phyloP scores from a whole-genome alignment of 2,329 filamentous ascomycete species.

The Neoascochyta sp. region DNA sequence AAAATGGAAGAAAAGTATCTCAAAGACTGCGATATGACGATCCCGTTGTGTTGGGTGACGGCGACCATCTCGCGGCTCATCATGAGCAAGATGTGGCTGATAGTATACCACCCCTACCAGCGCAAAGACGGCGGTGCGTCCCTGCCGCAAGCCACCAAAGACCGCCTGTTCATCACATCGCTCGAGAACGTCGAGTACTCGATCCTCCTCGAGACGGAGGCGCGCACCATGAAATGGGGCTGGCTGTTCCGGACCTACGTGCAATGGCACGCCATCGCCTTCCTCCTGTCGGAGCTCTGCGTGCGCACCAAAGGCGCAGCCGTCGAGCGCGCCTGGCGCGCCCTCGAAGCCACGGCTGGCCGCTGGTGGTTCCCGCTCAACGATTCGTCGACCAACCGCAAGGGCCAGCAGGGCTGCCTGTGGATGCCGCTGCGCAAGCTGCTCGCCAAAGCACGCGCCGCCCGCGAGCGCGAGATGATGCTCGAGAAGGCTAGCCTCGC shows the following conservation, averaged over 20 bases:
- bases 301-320: slow-evolving; percentile 54
- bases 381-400: slow-evolving; percentile 18
- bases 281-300: slow-evolving; percentile 58
- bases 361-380: slow-evolving; percentile 41
- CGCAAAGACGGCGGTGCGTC: slow-evolving; percentile 54
- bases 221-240: slow-evolving; percentile 58
- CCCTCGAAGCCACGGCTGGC: slow-evolving; percentile 49
- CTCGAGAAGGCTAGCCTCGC: slow-evolving; percentile 35
- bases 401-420: slow-evolving; percentile 49
- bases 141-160: slow-evolving; percentile 59
- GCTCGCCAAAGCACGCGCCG: slow-evolving; percentile 56
- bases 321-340: slow-evolving; percentile 59
- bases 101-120: slow-evolving; percentile 71
- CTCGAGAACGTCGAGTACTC: slow-evolving; percentile 73
- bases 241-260: slow-evolving; percentile 64
- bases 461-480: slow-evolving; percentile 50
- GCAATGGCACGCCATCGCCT: slow-evolving; percentile 63
- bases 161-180: slow-evolving; percentile 67
- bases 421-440: slow-evolving; percentile 62
- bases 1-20: slow-evolving; percentile 50
- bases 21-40: slow-evolving; percentile 50
- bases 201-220: slow-evolving; percentile 61
- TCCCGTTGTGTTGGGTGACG: slow-evolving; percentile 64
- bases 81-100: slow-evolving; percentile 73
- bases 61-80: slow-evolving; percentile 67